Evolutionary conservation across 2,329 filamentous ascomycete genomes (phyloP).

Genomic region (Chaetomiaceae sp.): DNA sequence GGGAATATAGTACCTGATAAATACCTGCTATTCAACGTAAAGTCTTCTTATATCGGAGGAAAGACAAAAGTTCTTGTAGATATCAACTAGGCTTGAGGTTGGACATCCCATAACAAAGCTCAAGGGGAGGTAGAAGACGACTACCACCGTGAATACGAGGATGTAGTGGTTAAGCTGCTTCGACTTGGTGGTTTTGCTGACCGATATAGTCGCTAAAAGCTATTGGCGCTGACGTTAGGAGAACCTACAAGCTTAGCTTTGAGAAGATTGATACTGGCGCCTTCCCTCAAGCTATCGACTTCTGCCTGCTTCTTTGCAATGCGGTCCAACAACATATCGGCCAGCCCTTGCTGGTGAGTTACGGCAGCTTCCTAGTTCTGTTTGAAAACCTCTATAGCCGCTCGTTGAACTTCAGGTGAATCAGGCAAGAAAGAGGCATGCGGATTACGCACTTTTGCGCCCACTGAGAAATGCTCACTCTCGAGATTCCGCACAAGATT

Average conservation of each 20-base stretch:
- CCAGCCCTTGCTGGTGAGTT: background rate
- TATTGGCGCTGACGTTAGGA: background rate
- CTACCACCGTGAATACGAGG: slow-evolving; percentile 16
- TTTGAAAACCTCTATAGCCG: background rate
- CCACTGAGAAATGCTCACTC: background rate
- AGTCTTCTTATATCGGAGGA: no score
- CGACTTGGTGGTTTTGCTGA: slow-evolving; percentile 14
- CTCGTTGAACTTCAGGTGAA: background rate
- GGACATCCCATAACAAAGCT: slow-evolving; percentile 16
- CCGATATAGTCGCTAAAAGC: slow-evolving; percentile 13
- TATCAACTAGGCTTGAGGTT: no score
- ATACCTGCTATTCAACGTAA: no score
- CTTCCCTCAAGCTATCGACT: background rate
- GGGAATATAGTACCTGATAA: slow-evolving; percentile 1
- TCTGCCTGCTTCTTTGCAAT: background rate
- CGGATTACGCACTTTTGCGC: background rate
- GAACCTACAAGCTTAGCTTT: background rate
- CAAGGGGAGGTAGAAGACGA: slow-evolving; percentile 15
- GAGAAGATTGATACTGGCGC: background rate
- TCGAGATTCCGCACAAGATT: background rate
- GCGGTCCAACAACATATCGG: background rate
- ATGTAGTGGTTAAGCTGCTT: slow-evolving; percentile 17
- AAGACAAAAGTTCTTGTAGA: no score
- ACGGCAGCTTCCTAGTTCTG: background rate
- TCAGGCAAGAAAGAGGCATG: background rate